Percentiles rank a stretch among this genome's conserved stretches.
Evolutionary conservation across 2,329 filamentous ascomycete species (phyloP).

Genomic region (Fusarium newnesense): DNA sequence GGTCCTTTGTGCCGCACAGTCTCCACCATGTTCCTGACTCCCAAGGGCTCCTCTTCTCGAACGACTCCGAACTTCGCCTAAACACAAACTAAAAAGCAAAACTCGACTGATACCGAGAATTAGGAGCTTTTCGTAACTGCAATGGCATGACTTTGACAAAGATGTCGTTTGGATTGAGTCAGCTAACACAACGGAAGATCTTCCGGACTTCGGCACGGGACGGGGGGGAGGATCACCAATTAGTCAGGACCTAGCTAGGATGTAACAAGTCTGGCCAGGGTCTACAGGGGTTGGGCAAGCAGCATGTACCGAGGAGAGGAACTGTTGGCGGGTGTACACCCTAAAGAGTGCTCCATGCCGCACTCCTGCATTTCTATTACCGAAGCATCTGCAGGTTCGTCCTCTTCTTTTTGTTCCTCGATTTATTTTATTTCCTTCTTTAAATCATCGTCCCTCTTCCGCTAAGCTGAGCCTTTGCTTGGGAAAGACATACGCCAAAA

Average conservation of each 20-base stretch:
- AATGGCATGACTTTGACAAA: background rate
- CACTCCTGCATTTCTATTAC: constrained; percentile 28
- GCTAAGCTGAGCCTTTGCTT: background rate
- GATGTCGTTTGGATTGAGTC: background rate
- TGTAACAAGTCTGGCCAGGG: no score
- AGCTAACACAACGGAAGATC: background rate
- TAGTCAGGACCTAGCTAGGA: background rate
- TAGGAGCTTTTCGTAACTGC: background rate
- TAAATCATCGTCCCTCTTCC: background rate
- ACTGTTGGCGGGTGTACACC: background rate
- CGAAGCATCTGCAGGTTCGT: constrained; percentile 4
- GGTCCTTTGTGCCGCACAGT: background rate
- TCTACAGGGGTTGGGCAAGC: no score
- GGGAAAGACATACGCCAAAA: background rate
- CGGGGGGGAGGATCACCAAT: background rate
- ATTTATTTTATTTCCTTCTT: background rate
- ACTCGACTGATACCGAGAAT: background rate
- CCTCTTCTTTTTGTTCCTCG: background rate
- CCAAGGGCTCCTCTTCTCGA: background rate
- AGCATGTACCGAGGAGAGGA: background rate
- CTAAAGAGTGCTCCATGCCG: background rate
- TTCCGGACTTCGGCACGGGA: constrained; percentile 1
- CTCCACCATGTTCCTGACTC: background rate
- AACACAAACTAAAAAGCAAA: background rate
- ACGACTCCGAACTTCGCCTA: background rate